A percentile compares a stretch with the other conserved stretches of the same genome.
Conservation (phyloP, 2,329 filamentous ascomycete genomes). For the Fusarium sulawesiense region DNA sequence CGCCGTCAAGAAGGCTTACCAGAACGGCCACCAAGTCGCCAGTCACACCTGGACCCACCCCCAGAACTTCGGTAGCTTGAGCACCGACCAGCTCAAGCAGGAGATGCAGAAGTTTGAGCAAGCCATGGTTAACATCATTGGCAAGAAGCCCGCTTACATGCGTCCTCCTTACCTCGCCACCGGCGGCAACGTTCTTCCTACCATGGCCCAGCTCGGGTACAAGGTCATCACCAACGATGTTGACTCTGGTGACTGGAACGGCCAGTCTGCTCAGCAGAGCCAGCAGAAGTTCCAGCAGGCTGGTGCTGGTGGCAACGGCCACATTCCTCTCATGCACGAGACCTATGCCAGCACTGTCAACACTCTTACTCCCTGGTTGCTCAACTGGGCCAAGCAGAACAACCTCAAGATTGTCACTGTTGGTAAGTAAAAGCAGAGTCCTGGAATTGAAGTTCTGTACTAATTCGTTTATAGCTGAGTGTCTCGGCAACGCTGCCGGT, state of each 20-base stretch:
- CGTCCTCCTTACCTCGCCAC: constrained; percentile 63
- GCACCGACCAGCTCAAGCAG: constrained; percentile 53
- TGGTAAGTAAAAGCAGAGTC: constrained; percentile 51
- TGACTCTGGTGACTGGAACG: constrained; percentile 71
- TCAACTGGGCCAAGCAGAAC: constrained; percentile 62
- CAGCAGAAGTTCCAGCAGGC: constrained; percentile 63
- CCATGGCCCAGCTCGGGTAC: constrained; percentile 63
- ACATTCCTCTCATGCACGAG: constrained; percentile 70
- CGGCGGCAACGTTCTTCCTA: constrained; percentile 56
- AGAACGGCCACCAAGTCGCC: constrained; percentile 64
- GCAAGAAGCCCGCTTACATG: constrained; percentile 62
- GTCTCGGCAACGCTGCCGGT: constrained; percentile 27
- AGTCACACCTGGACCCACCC: constrained; percentile 66
- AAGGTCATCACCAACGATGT: constrained; percentile 71
- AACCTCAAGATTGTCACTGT: constrained; percentile 62
- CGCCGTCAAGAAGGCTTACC: constrained; percentile 65
- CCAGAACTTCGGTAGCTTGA: constrained; percentile 55
- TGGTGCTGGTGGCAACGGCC: constrained; percentile 58
- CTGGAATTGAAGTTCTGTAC: background rate
- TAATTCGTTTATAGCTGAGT: constrained; percentile 18
- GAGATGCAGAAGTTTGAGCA: constrained; percentile 65
- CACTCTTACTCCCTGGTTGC: constrained; percentile 61
- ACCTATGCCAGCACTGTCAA: constrained; percentile 62
- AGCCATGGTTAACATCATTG: constrained; percentile 62
- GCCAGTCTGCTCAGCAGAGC: constrained; percentile 61